A percentile compares a stretch with the other conserved stretches of the same genome.
Conservation (phyloP, 2,329 filamentous ascomycete species). For the Calonectria montana region DNA sequence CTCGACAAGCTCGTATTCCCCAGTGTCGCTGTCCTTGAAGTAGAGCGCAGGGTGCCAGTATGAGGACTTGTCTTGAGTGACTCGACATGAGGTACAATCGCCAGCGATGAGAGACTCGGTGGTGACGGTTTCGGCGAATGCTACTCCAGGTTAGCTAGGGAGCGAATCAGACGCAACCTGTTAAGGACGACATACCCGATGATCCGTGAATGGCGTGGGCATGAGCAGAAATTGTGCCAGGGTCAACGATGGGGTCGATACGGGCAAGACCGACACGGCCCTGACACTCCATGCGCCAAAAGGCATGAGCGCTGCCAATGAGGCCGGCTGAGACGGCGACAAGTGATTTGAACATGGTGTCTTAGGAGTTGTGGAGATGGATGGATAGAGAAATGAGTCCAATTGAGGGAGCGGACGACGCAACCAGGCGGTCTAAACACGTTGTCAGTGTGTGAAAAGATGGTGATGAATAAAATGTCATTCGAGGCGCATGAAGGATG, state of each 20-base stretch:
- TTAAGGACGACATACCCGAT: constrained; percentile 73
- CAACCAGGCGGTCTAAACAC: constrained; percentile 48
- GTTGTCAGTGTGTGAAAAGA: constrained; percentile 21
- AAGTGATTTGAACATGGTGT: constrained; percentile 49
- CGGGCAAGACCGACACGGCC: constrained; percentile 76
- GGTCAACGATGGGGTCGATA: constrained; percentile 81
- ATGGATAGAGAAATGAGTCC: constrained; percentile 16
- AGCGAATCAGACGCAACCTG: too few species aligned
- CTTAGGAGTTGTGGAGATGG: constrained; percentile 16
- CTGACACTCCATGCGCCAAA: constrained; percentile 92
- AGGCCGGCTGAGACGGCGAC: constrained; percentile 48
- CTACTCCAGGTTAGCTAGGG: constrained; percentile 56
- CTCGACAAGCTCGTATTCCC: constrained; percentile 74
- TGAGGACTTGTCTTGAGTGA: constrained; percentile 84
- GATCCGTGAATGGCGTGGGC: constrained; percentile 82
- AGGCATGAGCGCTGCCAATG: constrained; percentile 66
- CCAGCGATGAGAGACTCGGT: constrained; percentile 68
- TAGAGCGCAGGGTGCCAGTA: constrained; percentile 88
- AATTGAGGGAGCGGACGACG: constrained; percentile 49
- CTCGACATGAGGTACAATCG: constrained; percentile 83
- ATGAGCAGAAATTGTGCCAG: constrained; percentile 70
- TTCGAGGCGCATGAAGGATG: neutral
- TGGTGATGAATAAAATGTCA: constrained; percentile 20
- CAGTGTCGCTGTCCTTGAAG: constrained; percentile 75
- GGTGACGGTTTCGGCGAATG: constrained; percentile 69